Percentiles rank a stretch among this genome's conserved stretches.
These are phyloP conservation scores for Globisporangium spiculum DNA, from an alignment of 352 stramenopile species.

Conservation along the genomic window DNA sequence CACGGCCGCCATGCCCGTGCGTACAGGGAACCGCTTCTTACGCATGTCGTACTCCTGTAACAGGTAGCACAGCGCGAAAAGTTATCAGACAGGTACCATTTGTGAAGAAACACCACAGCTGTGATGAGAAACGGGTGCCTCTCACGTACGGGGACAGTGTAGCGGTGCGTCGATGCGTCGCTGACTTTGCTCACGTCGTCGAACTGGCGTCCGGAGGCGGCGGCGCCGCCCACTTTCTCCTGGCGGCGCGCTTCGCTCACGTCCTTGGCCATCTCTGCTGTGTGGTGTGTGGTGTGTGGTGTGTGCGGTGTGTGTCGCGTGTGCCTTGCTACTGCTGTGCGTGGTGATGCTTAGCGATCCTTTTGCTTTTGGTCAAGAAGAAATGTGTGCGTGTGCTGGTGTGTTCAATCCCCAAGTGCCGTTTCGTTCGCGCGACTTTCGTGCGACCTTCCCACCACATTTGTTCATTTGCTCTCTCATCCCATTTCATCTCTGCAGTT, in stretches of 20 bases:
- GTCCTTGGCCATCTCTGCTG: slow-evolving; percentile 54
- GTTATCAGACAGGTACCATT: neutral
- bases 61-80: neutral
- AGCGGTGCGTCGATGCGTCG: slow-evolving; percentile 11
- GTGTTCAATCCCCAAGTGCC: slow-evolving; percentile 9
- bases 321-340: too few relatives aligned
- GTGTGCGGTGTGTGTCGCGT: too few relatives aligned
- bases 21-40: slow-evolving; percentile 62
- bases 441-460: slow-evolving; percentile 16
- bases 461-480: neutral
- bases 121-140: neutral
- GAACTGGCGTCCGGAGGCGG: slow-evolving; percentile 20
- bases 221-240: slow-evolving; percentile 29
- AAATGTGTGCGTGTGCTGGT: neutral
- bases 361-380: neutral
- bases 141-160: slow-evolving; percentile 22
- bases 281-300: neutral
- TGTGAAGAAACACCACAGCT: neutral
- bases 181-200: slow-evolving; percentile 33
- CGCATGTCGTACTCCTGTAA: slow-evolving; percentile 34
- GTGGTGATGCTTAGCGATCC: neutral
- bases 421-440: slow-evolving; percentile 23
- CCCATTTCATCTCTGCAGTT: neutral
- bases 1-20: slow-evolving; percentile 67
- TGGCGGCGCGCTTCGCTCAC: slow-evolving; percentile 28